phyloP scores from a whole-genome alignment of 2,329 filamentous ascomycete genomes.

The Erysiphe pulchra region DNA sequence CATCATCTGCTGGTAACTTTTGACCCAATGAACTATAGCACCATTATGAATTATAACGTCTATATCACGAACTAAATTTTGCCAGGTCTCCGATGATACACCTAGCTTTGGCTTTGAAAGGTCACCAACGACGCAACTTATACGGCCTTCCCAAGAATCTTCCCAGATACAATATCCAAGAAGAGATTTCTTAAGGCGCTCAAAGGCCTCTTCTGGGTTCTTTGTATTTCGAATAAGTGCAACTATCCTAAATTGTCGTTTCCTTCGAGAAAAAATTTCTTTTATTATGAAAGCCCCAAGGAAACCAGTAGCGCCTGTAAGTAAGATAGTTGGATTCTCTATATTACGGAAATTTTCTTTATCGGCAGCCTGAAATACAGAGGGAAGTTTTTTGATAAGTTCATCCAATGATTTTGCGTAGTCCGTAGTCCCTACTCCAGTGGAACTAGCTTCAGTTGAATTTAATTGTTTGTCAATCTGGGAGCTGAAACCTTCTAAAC shows the following conservation, averaged over 20 bases:
- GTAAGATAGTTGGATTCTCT: constrained; percentile 34
- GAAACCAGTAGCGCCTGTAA: constrained; percentile 82
- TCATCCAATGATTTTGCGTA: constrained; percentile 19
- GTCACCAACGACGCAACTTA: constrained; percentile 48
- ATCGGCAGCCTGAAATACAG: constrained; percentile 15
- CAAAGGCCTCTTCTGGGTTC: constrained; percentile 27
- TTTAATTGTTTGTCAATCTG: constrained; percentile 23
- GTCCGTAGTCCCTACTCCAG: constrained; percentile 18
- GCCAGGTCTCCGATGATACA: constrained; percentile 38
- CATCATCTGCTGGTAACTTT: constrained; percentile 46
- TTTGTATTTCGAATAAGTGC: constrained; percentile 48
- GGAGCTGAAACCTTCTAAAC: constrained; percentile 22
- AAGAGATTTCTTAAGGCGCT: constrained; percentile 40
- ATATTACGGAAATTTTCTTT: constrained; percentile 9
- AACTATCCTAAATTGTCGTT: constrained; percentile 34
- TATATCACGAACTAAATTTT: constrained; percentile 33
- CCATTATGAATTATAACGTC: constrained; percentile 68
- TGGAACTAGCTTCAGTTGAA: constrained; percentile 3
- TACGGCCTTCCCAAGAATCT: constrained; percentile 34
- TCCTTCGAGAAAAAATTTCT: constrained; percentile 40
- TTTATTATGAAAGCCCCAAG: constrained; percentile 56
- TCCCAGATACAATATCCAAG: constrained; percentile 61
- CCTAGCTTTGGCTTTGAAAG: constrained; percentile 49
- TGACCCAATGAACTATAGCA: constrained; percentile 59
- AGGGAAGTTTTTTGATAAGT: constrained; percentile 15